These are phyloP conservation scores for Plasmodium fragile DNA, from an alignment of 169 alveolate species.

Conservation along the genomic window DNA sequence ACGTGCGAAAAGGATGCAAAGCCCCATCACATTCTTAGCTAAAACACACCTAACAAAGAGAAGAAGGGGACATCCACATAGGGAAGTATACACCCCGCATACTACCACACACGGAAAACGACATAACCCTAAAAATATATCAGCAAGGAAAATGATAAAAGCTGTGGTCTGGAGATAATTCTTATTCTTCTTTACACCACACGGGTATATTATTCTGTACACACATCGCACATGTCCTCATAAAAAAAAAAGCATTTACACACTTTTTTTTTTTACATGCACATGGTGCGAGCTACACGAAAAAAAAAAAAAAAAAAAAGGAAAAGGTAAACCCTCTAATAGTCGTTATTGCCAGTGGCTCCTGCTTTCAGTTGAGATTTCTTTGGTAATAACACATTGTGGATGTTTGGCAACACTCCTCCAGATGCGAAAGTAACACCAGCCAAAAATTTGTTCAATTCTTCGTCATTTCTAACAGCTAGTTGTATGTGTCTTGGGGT, in stretches of 20 bases:
- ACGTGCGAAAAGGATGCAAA: not conserved
- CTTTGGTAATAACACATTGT: constrained; percentile 96
- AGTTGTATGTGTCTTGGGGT: constrained; percentile 99
- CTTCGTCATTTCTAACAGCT: constrained; percentile 99
- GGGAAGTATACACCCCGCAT: too few relatives aligned
- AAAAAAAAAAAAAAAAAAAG: not conserved
- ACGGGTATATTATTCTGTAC: not conserved
- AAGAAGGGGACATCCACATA: not conserved
- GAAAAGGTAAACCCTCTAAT: not conserved
- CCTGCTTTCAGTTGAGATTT: constrained; percentile 80
- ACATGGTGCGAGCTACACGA: not conserved
- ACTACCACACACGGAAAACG: not conserved
- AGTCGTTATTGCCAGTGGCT: constrained; percentile 49
- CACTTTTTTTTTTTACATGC: constrained; percentile 13
- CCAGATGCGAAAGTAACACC: constrained; percentile 98
- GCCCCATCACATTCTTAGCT: not conserved
- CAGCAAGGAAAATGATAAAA: not conserved
- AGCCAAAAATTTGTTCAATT: constrained; percentile 96
- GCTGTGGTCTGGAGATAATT: not conserved
- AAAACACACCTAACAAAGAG: not conserved
- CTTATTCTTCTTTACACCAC: not conserved
- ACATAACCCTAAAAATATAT: not conserved
- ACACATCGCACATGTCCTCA: not conserved
- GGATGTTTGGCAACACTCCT: constrained; percentile 99
- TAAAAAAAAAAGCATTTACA: constrained; percentile 1